These are phyloP conservation scores for Parietaria judaica DNA, from an alignment of 306 rosid genomes.

Conservation along the genomic window DNA sequence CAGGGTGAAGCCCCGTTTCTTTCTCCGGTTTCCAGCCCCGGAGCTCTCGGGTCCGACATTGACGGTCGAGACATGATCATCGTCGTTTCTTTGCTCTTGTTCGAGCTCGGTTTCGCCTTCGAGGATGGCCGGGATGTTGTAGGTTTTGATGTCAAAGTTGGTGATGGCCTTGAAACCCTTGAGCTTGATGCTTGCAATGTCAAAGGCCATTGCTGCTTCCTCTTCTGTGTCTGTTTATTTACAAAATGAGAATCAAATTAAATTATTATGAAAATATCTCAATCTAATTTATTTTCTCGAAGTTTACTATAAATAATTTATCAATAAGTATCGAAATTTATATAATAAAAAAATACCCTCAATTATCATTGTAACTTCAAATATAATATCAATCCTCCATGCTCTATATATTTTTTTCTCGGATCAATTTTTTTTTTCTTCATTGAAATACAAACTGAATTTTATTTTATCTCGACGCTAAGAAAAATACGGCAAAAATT, in stretches of 20 bases:
- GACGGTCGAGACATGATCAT: slow-evolving; percentile 6
- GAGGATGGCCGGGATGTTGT: slow-evolving; percentile 10
- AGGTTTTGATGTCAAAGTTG: slow-evolving; percentile 14
- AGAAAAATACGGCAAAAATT: too few relatives aligned
- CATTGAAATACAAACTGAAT: too few relatives aligned
- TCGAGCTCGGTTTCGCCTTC: not conserved
- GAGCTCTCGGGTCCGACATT: not conserved
- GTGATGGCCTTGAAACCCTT: slow-evolving; percentile 14
- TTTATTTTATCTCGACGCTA: too few relatives aligned
- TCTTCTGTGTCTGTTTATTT: slow-evolving; percentile 10
- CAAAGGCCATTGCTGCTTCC: slow-evolving; percentile 19
- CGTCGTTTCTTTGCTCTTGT: not conserved
- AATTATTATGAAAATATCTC: too few relatives aligned
- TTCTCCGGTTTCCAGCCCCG: not conserved
- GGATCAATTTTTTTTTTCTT: too few relatives aligned
- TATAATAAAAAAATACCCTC: too few relatives aligned
- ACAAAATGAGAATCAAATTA: not conserved
- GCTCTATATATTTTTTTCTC: too few relatives aligned
- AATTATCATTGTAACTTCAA: too few relatives aligned
- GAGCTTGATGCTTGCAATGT: slow-evolving; percentile 15
- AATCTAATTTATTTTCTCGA: too few relatives aligned
- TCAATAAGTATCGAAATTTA: too few relatives aligned
- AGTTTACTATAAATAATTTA: too few relatives aligned
- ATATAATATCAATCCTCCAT: too few relatives aligned
- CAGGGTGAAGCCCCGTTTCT: not conserved